These are phyloP conservation scores for Suillus plorans DNA, from an alignment of 768 basidiomycete genomes.

Conservation along the genomic window DNA sequence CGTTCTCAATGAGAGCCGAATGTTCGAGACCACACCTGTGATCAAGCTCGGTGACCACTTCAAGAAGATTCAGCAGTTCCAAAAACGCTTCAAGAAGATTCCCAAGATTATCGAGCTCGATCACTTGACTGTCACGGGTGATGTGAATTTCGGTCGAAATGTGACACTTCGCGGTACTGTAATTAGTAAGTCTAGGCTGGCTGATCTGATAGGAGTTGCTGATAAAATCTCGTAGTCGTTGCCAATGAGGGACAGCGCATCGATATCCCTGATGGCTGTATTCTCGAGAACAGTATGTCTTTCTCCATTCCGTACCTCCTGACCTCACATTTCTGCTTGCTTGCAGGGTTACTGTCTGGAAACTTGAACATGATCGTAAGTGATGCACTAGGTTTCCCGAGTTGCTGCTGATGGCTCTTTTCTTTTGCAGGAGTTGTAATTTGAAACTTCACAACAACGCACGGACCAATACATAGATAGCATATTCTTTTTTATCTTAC, in stretches of 20 bases:
- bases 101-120: constrained; percentile 73
- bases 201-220: not conserved
- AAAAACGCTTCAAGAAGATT: constrained; percentile 76
- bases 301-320: constrained; percentile 5
- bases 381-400: constrained; percentile 3
- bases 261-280: constrained; percentile 72
- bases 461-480: not conserved
- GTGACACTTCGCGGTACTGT: constrained; percentile 66
- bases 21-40: constrained; percentile 66
- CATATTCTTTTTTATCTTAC: constrained; percentile 1
- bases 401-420: not conserved
- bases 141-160: constrained; percentile 66
- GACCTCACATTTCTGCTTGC: constrained; percentile 10
- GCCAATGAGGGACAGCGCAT: constrained; percentile 78
- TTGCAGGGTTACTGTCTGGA: constrained; percentile 63
- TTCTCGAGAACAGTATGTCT: constrained; percentile 62
- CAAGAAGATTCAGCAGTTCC: constrained; percentile 72
- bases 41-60: constrained; percentile 78
- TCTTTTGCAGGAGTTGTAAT: constrained; percentile 1
- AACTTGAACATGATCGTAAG: constrained; percentile 72
- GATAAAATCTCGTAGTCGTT: constrained; percentile 41
- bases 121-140: constrained; percentile 71
- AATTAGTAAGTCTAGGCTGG: constrained; percentile 38
- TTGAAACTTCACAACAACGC: not conserved
- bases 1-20: constrained; percentile 55